Evolutionary conservation across 345 rosid species (phyloP).

Genomic region (Moricandia moricandioides): DNA sequence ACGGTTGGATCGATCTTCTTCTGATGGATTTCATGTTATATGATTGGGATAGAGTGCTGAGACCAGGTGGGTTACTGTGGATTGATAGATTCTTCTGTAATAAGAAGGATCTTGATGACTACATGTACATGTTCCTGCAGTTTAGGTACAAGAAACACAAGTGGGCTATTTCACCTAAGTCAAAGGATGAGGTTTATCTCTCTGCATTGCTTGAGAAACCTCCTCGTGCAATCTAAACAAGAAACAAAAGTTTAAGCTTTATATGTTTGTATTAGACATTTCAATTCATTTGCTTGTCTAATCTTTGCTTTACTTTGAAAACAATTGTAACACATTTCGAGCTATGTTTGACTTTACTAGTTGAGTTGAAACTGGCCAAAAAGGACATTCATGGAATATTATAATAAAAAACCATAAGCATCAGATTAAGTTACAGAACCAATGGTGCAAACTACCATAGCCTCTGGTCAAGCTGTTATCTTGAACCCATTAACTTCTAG

Average conservation of each 20-base stretch:
- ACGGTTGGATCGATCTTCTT: slow-evolving; percentile 78
- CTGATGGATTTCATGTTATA: slow-evolving; percentile 75
- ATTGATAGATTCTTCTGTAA: slow-evolving; percentile 78
- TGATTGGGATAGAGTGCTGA: slow-evolving; percentile 83
- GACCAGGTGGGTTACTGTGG: slow-evolving; percentile 89
- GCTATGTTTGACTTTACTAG: slow-evolving; percentile 17
- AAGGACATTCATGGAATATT: slow-evolving; percentile 4
- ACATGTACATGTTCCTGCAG: slow-evolving; percentile 88
- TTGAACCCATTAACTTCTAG: background rate
- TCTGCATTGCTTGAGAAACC: slow-evolving; percentile 90
- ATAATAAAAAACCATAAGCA: slow-evolving; percentile 6
- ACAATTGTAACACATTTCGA: background rate
- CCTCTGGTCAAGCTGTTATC: no score
- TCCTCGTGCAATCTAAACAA: slow-evolving; percentile 61
- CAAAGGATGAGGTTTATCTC: slow-evolving; percentile 64
- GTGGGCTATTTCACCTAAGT: slow-evolving; percentile 71
- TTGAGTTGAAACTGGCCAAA: slow-evolving; percentile 1
- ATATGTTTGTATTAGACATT: background rate
- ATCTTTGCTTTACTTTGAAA: background rate
- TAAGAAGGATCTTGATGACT: slow-evolving; percentile 71
- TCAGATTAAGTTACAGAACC: background rate
- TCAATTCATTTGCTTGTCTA: background rate
- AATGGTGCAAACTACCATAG: background rate
- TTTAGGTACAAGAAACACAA: slow-evolving; percentile 83
- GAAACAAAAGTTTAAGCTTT: background rate